phyloP scores from a whole-genome alignment of 139 green algal genomes.

The Chlamydomonas sp. region DNA sequence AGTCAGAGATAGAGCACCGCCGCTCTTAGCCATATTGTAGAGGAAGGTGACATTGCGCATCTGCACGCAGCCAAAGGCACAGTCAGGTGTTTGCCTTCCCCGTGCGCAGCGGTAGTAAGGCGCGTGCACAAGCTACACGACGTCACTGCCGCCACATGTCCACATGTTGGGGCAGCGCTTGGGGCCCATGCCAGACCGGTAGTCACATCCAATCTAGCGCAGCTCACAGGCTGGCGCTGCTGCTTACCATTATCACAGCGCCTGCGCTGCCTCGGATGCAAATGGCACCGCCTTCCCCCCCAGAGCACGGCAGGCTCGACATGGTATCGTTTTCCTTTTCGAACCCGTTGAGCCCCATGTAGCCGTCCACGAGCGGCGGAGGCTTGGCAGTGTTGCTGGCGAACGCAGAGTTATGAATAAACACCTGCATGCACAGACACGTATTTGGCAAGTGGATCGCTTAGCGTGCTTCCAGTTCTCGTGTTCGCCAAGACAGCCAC shows the following conservation, averaged over 20 bases:
- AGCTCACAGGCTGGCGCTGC: too few relatives aligned
- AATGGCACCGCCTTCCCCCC: neutral
- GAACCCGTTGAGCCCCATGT: neutral
- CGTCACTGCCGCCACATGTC: too few relatives aligned
- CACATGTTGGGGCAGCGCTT: too few relatives aligned
- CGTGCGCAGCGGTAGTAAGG: neutral
- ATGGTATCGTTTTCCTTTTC: neutral
- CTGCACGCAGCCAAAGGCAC: neutral
- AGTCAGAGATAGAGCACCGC: neutral
- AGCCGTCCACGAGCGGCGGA: neutral
- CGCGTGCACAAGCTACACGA: neutral
- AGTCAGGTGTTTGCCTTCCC: neutral
- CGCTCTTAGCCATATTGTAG: constrained; percentile 1
- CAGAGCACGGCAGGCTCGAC: neutral
- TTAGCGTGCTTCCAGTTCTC: constrained; percentile 1
- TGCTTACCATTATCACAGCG: neutral
- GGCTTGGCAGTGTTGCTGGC: neutral
- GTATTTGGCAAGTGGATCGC: neutral
- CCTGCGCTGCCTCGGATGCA: neutral
- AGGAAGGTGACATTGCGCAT: neutral
- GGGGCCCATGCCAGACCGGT: too few relatives aligned
- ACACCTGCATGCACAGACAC: neutral
- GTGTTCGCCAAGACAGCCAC: too few relatives aligned
- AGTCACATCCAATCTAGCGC: too few relatives aligned
- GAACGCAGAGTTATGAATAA: neutral